These are phyloP conservation scores for Metschnikowia proteae DNA, from an alignment of 805 yeast species.

Conservation along the genomic window DNA sequence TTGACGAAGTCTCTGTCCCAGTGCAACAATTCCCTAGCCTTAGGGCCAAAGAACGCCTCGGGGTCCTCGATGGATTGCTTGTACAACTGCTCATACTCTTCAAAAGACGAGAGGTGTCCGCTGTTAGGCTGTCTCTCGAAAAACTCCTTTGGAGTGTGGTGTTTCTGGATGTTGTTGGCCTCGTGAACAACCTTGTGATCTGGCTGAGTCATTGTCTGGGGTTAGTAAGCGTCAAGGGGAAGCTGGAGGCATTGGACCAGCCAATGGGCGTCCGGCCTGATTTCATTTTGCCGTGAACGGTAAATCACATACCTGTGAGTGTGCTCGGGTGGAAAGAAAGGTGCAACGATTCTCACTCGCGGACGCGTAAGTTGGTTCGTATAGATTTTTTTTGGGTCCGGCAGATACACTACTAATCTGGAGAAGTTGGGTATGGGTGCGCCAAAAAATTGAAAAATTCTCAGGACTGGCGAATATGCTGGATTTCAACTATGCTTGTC, in stretches of 20 bases:
- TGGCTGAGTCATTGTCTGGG: conserved; percentile 23
- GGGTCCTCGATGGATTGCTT: conserved; percentile 57
- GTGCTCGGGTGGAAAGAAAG: conserved; percentile 2
- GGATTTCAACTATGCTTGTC: too few relatives aligned
- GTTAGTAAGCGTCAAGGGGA: conserved; percentile 7
- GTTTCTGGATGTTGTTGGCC: conserved; percentile 49
- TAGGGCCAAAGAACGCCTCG: conserved; percentile 49
- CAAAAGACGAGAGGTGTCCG: conserved; percentile 58
- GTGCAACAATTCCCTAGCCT: conserved; percentile 46
- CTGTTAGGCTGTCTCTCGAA: conserved; percentile 55
- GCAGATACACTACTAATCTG: conserved; percentile 12
- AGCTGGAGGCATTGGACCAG: not conserved
- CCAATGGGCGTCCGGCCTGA: not conserved
- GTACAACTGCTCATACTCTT: conserved; percentile 60
- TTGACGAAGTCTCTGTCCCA: conserved; percentile 53
- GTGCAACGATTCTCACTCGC: conserved; percentile 1
- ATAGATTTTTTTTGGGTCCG: conserved; percentile 10
- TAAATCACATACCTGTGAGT: conserved; percentile 1
- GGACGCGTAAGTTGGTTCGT: conserved; percentile 2
- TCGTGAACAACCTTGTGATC: conserved; percentile 54
- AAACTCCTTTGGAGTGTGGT: conserved; percentile 53
- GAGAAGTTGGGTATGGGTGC: conserved; percentile 6
- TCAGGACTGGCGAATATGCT: not conserved
- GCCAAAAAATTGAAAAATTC: conserved; percentile 1
- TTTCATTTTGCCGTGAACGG: too few relatives aligned